Conservation (phyloP, 257 asterid species). For the Lantana camara region DNA sequence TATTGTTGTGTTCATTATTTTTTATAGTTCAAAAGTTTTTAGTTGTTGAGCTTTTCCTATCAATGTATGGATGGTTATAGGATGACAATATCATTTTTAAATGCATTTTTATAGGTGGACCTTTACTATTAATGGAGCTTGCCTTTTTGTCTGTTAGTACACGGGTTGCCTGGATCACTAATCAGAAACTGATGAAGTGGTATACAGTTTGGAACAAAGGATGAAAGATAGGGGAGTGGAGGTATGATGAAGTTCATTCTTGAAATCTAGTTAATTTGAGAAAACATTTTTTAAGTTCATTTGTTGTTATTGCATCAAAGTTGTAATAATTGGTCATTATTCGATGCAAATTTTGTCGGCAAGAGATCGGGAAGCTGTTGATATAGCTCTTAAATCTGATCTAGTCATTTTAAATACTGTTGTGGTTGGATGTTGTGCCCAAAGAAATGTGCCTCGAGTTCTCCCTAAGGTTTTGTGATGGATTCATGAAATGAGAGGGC, state of each 20-base stretch:
- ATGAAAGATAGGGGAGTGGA: conserved; percentile 73
- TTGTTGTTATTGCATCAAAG: conserved; percentile 1
- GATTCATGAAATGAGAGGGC: conserved; percentile 99
- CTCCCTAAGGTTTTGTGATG: conserved; percentile 99
- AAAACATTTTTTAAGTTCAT: conserved; percentile 4
- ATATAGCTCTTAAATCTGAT: conserved; percentile 84
- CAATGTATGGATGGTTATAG: background rate
- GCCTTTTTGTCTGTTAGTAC: conserved; percentile 74
- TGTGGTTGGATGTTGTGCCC: conserved; percentile 89
- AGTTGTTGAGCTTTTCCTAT: background rate
- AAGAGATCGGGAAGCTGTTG: conserved; percentile 77
- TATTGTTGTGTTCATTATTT: conserved; percentile 6
- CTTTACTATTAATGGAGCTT: conserved; percentile 80
- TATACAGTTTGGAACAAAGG: conserved; percentile 67
- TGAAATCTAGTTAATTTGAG: conserved; percentile 11
- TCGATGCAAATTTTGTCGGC: conserved; percentile 66
- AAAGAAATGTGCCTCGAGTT: conserved; percentile 69
- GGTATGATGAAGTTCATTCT: conserved; percentile 42
- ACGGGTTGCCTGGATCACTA: conserved; percentile 75
- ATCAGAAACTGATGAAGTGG: conserved; percentile 65
- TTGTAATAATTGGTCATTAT: conserved; percentile 6
- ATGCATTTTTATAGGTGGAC: conserved; percentile 55
- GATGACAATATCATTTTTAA: conserved; percentile 13
- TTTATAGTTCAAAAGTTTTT: no score
- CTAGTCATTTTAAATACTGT: conserved; percentile 87